Evolutionary conservation across 176 grass and related monocot genomes (phyloP).

Genomic region (Saccharum officinarum): DNA sequence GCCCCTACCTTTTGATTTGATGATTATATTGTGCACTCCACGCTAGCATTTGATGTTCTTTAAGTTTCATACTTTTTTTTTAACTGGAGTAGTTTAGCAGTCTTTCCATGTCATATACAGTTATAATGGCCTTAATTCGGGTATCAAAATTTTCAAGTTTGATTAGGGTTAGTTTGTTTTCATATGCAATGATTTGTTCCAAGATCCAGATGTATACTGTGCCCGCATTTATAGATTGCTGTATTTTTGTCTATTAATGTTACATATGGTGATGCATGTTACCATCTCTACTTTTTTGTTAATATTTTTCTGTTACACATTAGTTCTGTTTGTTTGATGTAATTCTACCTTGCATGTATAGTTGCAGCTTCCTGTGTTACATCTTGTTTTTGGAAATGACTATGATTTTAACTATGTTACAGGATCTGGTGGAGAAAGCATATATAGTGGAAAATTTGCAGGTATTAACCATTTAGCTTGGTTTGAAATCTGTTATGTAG

Average conservation of each 20-base stretch:
- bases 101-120: not conserved
- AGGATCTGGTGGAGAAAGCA: constrained; percentile 59
- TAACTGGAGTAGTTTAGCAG: not conserved
- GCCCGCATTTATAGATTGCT: not conserved
- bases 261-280: not conserved
- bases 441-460: constrained; percentile 81
- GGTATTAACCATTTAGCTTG: constrained; percentile 59
- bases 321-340: not conserved
- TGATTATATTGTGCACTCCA: not conserved
- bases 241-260: not conserved
- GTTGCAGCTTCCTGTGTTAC: not conserved
- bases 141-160: not conserved
- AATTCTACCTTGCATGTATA: constrained; percentile 1
- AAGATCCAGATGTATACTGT: not conserved
- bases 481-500: not conserved
- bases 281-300: not conserved
- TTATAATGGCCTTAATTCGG: not conserved
- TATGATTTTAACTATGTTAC: constrained; percentile 46
- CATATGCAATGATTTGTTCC: not conserved
- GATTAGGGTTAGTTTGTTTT: not conserved
- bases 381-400: constrained; percentile 8
- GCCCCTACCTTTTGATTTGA: not conserved
- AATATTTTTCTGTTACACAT: constrained; percentile 4
- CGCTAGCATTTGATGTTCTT: not conserved
- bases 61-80: not conserved